Percentiles rank a stretch among this genome's conserved stretches.
phyloP scores from a whole-genome alignment of 192 early-diverging fungal species.

The Coemansia sp. region DNA sequence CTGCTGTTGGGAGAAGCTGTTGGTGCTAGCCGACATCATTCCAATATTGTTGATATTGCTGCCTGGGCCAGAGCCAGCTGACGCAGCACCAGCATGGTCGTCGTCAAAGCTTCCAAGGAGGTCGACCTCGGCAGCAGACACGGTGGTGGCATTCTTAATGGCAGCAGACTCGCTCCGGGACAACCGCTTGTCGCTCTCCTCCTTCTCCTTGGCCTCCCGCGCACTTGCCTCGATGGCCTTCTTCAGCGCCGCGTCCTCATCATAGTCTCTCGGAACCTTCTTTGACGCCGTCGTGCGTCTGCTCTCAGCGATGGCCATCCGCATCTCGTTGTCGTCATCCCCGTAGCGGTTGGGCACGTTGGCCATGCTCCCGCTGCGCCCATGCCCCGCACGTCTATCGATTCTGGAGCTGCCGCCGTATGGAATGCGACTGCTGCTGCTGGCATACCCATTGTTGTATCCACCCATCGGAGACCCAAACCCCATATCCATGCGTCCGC shows the following conservation, averaged over 20 bases:
- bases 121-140: conserved; percentile 24
- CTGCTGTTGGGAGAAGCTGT: conserved; percentile 28
- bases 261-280: conserved; percentile 47
- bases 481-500: conserved; percentile 67
- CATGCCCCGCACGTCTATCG: conserved; percentile 17
- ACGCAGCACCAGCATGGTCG: conserved; percentile 6
- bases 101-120: conserved; percentile 50
- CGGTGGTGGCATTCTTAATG: not conserved
- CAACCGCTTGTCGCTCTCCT: conserved; percentile 12
- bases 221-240: conserved; percentile 87
- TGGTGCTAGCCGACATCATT: conserved; percentile 28
- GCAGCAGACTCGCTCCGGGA: not conserved
- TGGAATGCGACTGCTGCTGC: conserved; percentile 45
- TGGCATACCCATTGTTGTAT: conserved; percentile 31
- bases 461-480: conserved; percentile 21
- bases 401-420: conserved; percentile 13
- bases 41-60: conserved; percentile 31
- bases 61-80: conserved; percentile 7
- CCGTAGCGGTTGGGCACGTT: conserved; percentile 23
- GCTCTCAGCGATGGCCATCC: conserved; percentile 82
- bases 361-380: conserved; percentile 36
- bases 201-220: conserved; percentile 58
- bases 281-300: conserved; percentile 60
- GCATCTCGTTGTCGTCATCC: conserved; percentile 82
- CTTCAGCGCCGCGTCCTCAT: conserved; percentile 71